Percentiles rank a stretch among this genome's conserved stretches.
These are phyloP conservation scores for Colletotrichum australisinense DNA, from an alignment of 2,329 filamentous ascomycete species.

Conservation along the genomic window DNA sequence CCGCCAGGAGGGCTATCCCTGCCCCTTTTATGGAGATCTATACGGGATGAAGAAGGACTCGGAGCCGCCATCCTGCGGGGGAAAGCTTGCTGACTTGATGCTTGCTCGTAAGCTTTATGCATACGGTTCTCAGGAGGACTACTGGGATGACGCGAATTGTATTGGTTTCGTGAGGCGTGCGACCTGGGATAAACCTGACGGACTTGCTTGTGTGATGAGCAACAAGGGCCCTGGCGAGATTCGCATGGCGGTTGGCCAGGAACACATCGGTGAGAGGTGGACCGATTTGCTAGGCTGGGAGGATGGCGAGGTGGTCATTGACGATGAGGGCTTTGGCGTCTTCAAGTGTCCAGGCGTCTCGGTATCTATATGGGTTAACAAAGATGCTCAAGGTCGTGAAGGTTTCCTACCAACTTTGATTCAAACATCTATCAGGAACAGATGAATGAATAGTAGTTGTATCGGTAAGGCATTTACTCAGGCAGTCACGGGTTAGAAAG, in stretches of 20 bases:
- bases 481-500: too few relatives aligned
- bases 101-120: slow-evolving; percentile 73
- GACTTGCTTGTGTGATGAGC: slow-evolving; percentile 68
- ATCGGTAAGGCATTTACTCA: too few relatives aligned
- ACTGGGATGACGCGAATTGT: slow-evolving; percentile 69
- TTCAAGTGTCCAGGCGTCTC: slow-evolving; percentile 66
- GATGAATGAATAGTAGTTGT: too few relatives aligned
- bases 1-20: slow-evolving; percentile 70
- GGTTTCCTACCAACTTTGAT: slow-evolving; percentile 45
- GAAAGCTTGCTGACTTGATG: slow-evolving; percentile 66
- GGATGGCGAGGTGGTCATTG: slow-evolving; percentile 66
- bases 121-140: slow-evolving; percentile 73
- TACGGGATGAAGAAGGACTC: slow-evolving; percentile 67
- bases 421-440: slow-evolving; percentile 39
- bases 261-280: slow-evolving; percentile 70
- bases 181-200: slow-evolving; percentile 55
- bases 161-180: slow-evolving; percentile 69
- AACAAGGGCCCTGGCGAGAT: slow-evolving; percentile 62
- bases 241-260: slow-evolving; percentile 71
- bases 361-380: slow-evolving; percentile 69
- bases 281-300: slow-evolving; percentile 70
- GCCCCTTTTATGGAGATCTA: slow-evolving; percentile 77
- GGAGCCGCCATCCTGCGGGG: slow-evolving; percentile 62
- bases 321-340: slow-evolving; percentile 66
- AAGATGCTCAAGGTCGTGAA: slow-evolving; percentile 61